phyloP scores from a whole-genome alignment of 331 rosid species.

The Malus hybrid region DNA sequence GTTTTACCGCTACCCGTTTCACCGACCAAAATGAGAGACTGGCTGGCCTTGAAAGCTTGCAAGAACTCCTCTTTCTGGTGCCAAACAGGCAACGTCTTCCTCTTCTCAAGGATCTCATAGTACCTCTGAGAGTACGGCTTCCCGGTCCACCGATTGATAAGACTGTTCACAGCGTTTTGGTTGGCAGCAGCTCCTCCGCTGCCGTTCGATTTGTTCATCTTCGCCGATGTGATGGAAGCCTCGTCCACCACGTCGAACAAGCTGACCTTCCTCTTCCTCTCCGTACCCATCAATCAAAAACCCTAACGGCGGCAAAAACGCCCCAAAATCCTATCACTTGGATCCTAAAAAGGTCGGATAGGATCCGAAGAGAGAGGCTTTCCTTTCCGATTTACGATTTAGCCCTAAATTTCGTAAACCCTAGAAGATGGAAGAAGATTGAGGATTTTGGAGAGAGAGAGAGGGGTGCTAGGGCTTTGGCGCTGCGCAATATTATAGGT shows the following conservation, averaged over 20 bases:
- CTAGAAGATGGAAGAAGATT: constrained; percentile 1
- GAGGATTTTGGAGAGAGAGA: not conserved
- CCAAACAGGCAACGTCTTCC: constrained; percentile 91
- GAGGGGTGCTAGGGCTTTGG: not conserved
- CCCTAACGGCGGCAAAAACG: not conserved
- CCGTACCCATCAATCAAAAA: constrained; percentile 63
- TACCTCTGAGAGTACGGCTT: constrained; percentile 77
- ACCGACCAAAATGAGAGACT: constrained; percentile 79
- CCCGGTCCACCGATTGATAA: constrained; percentile 68
- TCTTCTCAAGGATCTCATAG: constrained; percentile 77
- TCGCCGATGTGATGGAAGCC: constrained; percentile 21
- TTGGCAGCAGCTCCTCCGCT: constrained; percentile 19
- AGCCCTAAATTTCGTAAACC: not conserved
- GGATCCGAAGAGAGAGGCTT: not conserved
- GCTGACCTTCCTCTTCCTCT: constrained; percentile 87
- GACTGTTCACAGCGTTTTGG: constrained; percentile 27
- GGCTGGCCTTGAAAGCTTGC: constrained; percentile 52
- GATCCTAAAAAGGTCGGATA: not conserved
- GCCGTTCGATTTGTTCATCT: constrained; percentile 53
- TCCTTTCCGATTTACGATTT: not conserved
- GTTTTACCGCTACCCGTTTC: constrained; percentile 99
- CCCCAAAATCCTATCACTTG: not conserved
- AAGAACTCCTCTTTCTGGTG: constrained; percentile 87
- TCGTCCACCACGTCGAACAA: constrained; percentile 91
- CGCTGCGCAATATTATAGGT: too few species aligned